phyloP scores from a whole-genome alignment of 441 rosid genomes.

The Arabidopsis lyrata region DNA sequence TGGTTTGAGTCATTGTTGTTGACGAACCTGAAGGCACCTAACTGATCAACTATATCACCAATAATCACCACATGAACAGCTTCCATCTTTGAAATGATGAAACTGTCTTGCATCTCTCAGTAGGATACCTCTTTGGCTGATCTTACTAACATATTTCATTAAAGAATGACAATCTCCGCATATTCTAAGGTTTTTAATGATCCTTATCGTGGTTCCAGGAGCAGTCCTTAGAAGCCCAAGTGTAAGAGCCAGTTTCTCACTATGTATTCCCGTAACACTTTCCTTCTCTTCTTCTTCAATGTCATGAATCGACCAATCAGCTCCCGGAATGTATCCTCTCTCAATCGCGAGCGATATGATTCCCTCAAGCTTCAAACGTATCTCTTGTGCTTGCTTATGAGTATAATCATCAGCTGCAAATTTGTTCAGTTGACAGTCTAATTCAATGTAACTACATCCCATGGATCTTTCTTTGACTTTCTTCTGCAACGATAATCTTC shows the following conservation, averaged over 20 bases:
- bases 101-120: constrained; percentile 71
- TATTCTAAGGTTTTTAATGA: constrained; percentile 61
- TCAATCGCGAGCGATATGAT: constrained; percentile 49
- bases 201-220: constrained; percentile 54
- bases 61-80: constrained; percentile 68
- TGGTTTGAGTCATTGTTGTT: constrained; percentile 6
- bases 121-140: constrained; percentile 56
- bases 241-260: constrained; percentile 74
- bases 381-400: constrained; percentile 51
- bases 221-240: constrained; percentile 57
- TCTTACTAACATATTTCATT: constrained; percentile 62
- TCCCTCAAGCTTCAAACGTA: constrained; percentile 56
- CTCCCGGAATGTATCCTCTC: constrained; percentile 64
- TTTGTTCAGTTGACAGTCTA: constrained; percentile 57
- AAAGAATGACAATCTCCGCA: constrained; percentile 76
- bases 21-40: background rate
- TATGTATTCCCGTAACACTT: constrained; percentile 58
- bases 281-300: constrained; percentile 80
- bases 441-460: constrained; percentile 68
- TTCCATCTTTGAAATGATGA: constrained; percentile 71
- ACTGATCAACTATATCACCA: constrained; percentile 53
- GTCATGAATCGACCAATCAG: constrained; percentile 65
- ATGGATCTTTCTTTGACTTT: constrained; percentile 51
- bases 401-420: constrained; percentile 60
- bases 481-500: constrained; percentile 48